A percentile compares a stretch with the other conserved stretches of the same genome.
Evolutionary conservation across 129 eudicot genomes (phyloP).

Genomic region (Helianthus tuberosus): DNA sequence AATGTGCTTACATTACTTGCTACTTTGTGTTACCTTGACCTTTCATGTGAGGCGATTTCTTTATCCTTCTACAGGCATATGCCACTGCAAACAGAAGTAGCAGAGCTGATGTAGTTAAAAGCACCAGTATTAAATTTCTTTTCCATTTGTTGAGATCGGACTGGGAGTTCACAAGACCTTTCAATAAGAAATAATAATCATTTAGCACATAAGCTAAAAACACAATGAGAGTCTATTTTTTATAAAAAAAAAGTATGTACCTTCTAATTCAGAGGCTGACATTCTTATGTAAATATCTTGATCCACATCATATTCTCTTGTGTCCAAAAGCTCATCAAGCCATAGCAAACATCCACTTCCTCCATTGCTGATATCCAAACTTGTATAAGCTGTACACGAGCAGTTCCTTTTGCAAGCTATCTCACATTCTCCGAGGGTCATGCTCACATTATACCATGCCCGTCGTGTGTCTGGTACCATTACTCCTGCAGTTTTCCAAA

Average conservation of each 20-base stretch:
- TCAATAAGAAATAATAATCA: neutral
- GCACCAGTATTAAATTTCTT: neutral
- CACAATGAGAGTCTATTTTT: neutral
- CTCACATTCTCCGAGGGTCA: constrained; percentile 39
- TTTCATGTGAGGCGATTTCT: neutral
- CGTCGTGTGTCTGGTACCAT: constrained; percentile 36
- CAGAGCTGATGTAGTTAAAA: neutral
- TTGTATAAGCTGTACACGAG: constrained; percentile 38
- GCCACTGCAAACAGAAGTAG: constrained; percentile 2
- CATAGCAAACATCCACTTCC: constrained; percentile 46
- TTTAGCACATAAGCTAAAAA: neutral
- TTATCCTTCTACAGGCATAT: neutral
- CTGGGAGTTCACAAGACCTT: neutral
- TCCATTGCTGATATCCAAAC: constrained; percentile 26
- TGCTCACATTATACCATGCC: constrained; percentile 28
- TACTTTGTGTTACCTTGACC: constrained; percentile 1
- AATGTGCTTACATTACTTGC: neutral
- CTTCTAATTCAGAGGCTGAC: constrained; percentile 29
- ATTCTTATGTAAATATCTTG: constrained; percentile 31
- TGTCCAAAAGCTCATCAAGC: constrained; percentile 35
- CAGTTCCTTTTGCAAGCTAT: constrained; percentile 32
- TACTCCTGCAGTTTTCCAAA: constrained; percentile 13
- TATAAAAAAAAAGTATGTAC: neutral
- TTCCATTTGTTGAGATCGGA: neutral
- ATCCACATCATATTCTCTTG: constrained; percentile 14